Evolutionary conservation across 345 rosid species (phyloP).

Genomic region (Gossypium raimondii): DNA sequence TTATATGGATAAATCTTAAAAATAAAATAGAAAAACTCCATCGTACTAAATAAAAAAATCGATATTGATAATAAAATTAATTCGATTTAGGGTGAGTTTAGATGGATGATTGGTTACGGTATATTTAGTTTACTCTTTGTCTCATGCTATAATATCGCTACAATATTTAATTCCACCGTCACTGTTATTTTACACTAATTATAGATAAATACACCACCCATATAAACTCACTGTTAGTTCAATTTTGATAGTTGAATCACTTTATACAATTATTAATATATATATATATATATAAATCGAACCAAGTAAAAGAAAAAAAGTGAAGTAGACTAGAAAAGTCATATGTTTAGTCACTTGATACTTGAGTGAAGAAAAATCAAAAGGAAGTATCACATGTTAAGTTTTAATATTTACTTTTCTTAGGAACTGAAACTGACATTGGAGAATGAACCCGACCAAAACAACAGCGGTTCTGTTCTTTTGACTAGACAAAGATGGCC

Average conservation of each 20-base stretch:
- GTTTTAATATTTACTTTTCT: neutral
- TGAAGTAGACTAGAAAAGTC: neutral
- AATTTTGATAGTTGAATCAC: no score
- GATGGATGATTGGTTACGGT: no score
- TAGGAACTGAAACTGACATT: neutral
- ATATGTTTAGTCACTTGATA: no score
- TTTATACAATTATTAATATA: no score
- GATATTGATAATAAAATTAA: no score
- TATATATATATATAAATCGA: no score
- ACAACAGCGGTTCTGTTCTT: neutral
- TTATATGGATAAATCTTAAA: no score
- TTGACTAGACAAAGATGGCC: neutral
- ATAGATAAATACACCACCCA: fast-evolving
- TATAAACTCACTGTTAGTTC: fast-evolving
- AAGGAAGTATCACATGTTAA: neutral
- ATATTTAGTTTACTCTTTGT: fast-evolving
- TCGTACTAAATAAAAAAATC: no score
- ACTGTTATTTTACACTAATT: no score
- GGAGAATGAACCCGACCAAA: neutral
- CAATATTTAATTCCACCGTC: fast-evolving
- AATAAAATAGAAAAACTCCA: no score
- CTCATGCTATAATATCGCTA: fast-evolving
- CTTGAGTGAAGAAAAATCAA: neutral
- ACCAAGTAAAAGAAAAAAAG: no score
- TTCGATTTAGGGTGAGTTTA: no score